phyloP scores from a whole-genome alignment of 2,329 filamentous ascomycete species.

The Talaromyces sp. region DNA sequence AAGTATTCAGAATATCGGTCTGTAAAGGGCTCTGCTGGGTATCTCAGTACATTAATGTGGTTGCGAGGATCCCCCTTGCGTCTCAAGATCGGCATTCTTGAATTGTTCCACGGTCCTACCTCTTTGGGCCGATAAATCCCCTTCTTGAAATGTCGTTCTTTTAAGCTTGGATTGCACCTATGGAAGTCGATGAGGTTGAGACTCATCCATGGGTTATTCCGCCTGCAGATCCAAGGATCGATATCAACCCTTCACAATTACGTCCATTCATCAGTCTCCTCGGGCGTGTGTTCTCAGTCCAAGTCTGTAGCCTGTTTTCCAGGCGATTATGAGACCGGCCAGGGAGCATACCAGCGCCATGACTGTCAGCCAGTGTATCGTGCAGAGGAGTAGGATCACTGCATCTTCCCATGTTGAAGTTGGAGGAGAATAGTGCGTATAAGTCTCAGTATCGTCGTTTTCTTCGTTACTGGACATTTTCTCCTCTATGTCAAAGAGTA shows the following conservation, averaged over 20 bases:
- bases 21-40: background rate
- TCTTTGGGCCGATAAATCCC: background rate
- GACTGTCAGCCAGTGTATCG: background rate
- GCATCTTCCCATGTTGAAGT: background rate
- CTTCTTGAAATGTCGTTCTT: background rate
- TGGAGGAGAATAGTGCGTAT: background rate
- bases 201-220: background rate
- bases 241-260: background rate
- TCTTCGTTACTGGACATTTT: background rate
- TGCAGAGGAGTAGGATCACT: background rate
- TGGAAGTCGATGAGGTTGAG: background rate
- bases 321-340: background rate
- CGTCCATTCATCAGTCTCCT: background rate
- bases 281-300: background rate
- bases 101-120: background rate
- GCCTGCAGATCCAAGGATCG: background rate
- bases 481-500: background rate
- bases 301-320: slow-evolving; percentile 1
- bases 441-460: background rate
- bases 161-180: background rate
- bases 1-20: background rate
- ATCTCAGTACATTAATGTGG: background rate
- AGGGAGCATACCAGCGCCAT: background rate
- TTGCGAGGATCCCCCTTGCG: background rate
- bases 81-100: background rate